These are phyloP conservation scores for Hydnum rufescens DNA, from an alignment of 768 basidiomycete genomes.

Conservation along the genomic window DNA sequence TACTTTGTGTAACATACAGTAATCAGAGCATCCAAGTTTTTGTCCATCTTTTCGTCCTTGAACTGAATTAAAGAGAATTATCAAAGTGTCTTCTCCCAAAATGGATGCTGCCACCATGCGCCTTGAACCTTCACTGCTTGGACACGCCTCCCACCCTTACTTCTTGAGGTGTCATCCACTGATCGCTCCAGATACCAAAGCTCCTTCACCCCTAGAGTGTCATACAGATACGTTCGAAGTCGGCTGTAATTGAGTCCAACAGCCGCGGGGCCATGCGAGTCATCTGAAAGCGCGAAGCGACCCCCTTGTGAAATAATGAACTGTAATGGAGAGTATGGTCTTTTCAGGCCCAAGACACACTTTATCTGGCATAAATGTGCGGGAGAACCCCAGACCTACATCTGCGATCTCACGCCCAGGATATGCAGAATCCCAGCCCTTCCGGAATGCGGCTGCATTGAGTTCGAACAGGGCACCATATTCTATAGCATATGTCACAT, in stretches of 20 bases:
- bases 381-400: slow-evolving; percentile 22
- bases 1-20: no score
- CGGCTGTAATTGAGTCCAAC: slow-evolving; percentile 74
- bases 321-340: slow-evolving; percentile 22
- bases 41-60: no score
- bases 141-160: slow-evolving; percentile 9
- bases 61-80: no score
- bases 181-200: slow-evolving; percentile 19
- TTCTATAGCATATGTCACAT: slow-evolving; percentile 44
- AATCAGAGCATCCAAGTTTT: no score
- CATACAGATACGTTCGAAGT: slow-evolving; percentile 41
- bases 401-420: slow-evolving; percentile 60
- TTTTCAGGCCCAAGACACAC: not conserved
- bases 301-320: slow-evolving; percentile 49
- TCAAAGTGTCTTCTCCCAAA: no score
- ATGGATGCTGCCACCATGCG: not conserved
- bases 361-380: slow-evolving; percentile 3
- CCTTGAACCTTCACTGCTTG: slow-evolving; percentile 10
- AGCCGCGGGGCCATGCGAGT: slow-evolving; percentile 77
- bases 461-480: slow-evolving; percentile 90
- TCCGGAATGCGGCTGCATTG: slow-evolving; percentile 82
- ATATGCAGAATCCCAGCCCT: slow-evolving; percentile 73
- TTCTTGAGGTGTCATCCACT: slow-evolving; percentile 4
- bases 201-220: slow-evolving; percentile 30
- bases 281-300: slow-evolving; percentile 75